A percentile compares a stretch with the other conserved stretches of the same genome.
Conservation (phyloP, 1,139 yeast genomes). For the Candida sp. region DNA sequence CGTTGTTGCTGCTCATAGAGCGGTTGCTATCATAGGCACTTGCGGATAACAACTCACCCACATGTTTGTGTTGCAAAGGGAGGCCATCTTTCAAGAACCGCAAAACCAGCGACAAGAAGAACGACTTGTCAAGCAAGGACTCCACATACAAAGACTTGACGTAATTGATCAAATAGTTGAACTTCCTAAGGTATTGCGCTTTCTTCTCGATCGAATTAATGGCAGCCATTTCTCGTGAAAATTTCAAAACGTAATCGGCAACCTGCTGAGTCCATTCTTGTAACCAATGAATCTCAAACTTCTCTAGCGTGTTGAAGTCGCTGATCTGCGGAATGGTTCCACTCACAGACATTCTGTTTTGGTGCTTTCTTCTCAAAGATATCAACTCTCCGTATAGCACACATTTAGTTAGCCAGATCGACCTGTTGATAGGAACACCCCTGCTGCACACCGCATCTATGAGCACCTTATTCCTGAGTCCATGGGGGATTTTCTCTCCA, state of each 20-base stretch:
- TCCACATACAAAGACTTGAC: slow-evolving; percentile 70
- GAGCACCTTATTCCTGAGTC: slow-evolving; percentile 73
- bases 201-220: slow-evolving; percentile 34
- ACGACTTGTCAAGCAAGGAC: slow-evolving; percentile 62
- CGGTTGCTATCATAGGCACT: neutral
- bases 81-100: slow-evolving; percentile 58
- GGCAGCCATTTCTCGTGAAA: slow-evolving; percentile 42
- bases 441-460: slow-evolving; percentile 73
- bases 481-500: slow-evolving; percentile 89
- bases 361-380: slow-evolving; percentile 59
- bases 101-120: slow-evolving; percentile 67
- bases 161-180: slow-evolving; percentile 64
- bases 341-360: slow-evolving; percentile 16
- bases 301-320: slow-evolving; percentile 20
- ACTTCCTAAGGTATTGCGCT: slow-evolving; percentile 52
- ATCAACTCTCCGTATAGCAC: slow-evolving; percentile 83
- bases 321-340: neutral
- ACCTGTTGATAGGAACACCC: slow-evolving; percentile 73
- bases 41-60: slow-evolving; percentile 21
- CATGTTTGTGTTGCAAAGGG: slow-evolving; percentile 38
- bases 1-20: slow-evolving; percentile 10
- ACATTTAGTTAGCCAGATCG: slow-evolving; percentile 90
- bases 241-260: slow-evolving; percentile 59
- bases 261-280: slow-evolving; percentile 91
- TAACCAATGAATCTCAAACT: slow-evolving; percentile 65